Percentiles rank a stretch among this genome's conserved stretches.
Evolutionary conservation across 805 yeast species (phyloP).

Genomic region (Pachysolen tannophilus): DNA sequence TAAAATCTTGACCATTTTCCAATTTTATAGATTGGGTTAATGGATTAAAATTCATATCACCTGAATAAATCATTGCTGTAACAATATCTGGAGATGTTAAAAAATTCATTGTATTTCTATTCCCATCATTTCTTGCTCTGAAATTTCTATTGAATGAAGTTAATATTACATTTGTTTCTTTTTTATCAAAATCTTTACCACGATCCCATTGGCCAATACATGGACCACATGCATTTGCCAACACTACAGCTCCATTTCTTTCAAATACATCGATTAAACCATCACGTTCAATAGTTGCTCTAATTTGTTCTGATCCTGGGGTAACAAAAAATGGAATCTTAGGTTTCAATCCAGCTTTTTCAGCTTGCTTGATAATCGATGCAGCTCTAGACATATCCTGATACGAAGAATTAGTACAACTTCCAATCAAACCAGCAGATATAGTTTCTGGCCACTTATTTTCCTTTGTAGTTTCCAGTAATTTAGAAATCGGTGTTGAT

Average conservation of each 20-base stretch:
- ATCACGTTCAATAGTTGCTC: conserved; percentile 97
- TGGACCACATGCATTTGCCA: conserved; percentile 99
- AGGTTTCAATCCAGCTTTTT: conserved; percentile 81
- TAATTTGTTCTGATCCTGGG: conserved; percentile 97
- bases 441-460: conserved; percentile 92
- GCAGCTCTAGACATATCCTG: conserved; percentile 98
- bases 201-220: conserved; percentile 99
- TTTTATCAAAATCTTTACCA: conserved; percentile 76
- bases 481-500: conserved; percentile 87
- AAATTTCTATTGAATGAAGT: conserved; percentile 98
- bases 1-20: conserved; percentile 84
- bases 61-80: conserved; percentile 92
- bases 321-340: conserved; percentile 90
- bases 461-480: conserved; percentile 74
- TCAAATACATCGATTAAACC: conserved; percentile 84
- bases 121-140: conserved; percentile 97
- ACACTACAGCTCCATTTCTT: conserved; percentile 87
- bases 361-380: conserved; percentile 86
- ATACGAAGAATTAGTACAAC: conserved; percentile 97
- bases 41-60: conserved; percentile 96
- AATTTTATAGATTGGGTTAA: conserved; percentile 82
- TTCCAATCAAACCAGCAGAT: conserved; percentile 93
- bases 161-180: conserved; percentile 93
- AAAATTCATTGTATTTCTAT: conserved; percentile 94
- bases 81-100: conserved; percentile 96